These are phyloP conservation scores for Paramecium sonneborni DNA, from an alignment of 73 alveolate genomes.

Conservation along the genomic window DNA sequence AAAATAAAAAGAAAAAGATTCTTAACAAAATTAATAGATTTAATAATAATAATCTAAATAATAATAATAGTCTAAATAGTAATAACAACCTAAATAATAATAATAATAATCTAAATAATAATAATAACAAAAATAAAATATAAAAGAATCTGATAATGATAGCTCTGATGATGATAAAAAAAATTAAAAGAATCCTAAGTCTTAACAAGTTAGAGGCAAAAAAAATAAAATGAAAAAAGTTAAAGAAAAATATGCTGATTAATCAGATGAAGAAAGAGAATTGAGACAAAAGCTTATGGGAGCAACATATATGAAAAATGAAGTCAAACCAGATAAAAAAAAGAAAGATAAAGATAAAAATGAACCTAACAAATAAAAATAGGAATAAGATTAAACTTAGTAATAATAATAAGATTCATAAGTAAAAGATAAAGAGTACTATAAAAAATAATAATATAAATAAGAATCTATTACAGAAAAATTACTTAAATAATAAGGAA, in stretches of 20 bases:
- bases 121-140: constrained; percentile 9
- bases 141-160: neutral
- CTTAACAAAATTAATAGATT: neutral
- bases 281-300: constrained; percentile 80
- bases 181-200: neutral
- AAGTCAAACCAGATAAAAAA: constrained; percentile 23
- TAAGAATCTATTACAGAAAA: neutral
- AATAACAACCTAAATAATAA: constrained; percentile 59
- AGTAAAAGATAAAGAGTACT: constrained; percentile 44
- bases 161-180: neutral
- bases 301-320: constrained; percentile 71
- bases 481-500: neutral
- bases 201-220: constrained; percentile 72
- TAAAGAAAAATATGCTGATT: constrained; percentile 87
- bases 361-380: constrained; percentile 35
- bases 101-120: constrained; percentile 1
- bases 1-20: constrained; percentile 46
- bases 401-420: neutral
- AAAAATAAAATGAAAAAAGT: constrained; percentile 79
- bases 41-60: constrained; percentile 43
- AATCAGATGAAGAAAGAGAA: constrained; percentile 90
- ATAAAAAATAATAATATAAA: constrained; percentile 30
- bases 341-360: constrained; percentile 57
- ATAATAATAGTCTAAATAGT: constrained; percentile 57
- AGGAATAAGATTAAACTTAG: neutral